Conservation (phyloP, 495 filamentous ascomycete genomes). For the Xylaria nigripes region DNA sequence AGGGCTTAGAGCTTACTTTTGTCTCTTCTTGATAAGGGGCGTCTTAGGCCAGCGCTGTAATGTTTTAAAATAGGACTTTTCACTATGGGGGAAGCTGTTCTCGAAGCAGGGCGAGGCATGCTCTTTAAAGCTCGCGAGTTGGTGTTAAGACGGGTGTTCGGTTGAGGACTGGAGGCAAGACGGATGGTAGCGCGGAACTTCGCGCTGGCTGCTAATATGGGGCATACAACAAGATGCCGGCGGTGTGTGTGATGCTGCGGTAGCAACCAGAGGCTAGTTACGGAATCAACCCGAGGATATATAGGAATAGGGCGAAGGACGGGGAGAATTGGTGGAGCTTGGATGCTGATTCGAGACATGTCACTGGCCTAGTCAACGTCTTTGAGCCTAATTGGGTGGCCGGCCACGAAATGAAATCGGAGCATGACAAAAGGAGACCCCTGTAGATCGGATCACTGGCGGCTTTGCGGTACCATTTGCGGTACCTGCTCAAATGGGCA, state of each 20-base stretch:
- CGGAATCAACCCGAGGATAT: slow-evolving; percentile 31
- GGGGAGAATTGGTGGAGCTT: slow-evolving; percentile 22
- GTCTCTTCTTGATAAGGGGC: slow-evolving; percentile 20
- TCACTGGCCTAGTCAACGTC: slow-evolving; percentile 22
- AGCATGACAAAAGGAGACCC: slow-evolving; percentile 19
- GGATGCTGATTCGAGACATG: slow-evolving; percentile 26
- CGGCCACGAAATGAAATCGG: slow-evolving; percentile 33
- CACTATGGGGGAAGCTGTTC: slow-evolving; percentile 40
- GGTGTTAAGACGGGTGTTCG: slow-evolving; percentile 10
- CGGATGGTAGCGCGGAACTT: slow-evolving; percentile 23
- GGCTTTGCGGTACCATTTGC: slow-evolving; percentile 4
- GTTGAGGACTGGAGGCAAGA: slow-evolving; percentile 16
- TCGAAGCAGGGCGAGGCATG: slow-evolving; percentile 42
- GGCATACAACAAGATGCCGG: slow-evolving; percentile 23
- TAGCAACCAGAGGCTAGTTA: slow-evolving; percentile 23
- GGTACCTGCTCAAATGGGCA: neutral
- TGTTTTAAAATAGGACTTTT: slow-evolving; percentile 41
- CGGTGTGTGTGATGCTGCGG: slow-evolving; percentile 18
- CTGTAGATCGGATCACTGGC: slow-evolving; percentile 30
- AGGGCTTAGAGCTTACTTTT: slow-evolving; percentile 31
- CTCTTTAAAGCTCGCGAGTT: slow-evolving; percentile 33
- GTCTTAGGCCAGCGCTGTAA: slow-evolving; percentile 25
- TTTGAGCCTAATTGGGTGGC: slow-evolving; percentile 22
- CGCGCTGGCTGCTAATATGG: slow-evolving; percentile 29
- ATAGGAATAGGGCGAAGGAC: slow-evolving; percentile 20